Percentiles rank a stretch among this genome's conserved stretches.
Evolutionary conservation across 768 basidiomycete genomes (phyloP).

Genomic region (Tephrocybe sp.): DNA sequence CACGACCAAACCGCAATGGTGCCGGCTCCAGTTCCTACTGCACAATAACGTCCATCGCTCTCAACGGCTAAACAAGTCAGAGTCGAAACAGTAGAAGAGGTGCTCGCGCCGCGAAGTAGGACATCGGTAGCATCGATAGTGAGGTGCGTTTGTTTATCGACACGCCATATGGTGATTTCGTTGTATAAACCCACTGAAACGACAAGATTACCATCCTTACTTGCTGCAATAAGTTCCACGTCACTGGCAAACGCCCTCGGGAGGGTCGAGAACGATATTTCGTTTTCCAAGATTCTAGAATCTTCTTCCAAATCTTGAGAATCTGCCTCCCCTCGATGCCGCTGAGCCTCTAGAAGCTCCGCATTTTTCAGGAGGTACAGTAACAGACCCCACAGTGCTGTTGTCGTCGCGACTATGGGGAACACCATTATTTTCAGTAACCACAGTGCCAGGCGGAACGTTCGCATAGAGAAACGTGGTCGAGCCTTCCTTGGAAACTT

Average conservation of each 20-base stretch:
- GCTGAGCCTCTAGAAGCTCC: slow-evolving; percentile 85
- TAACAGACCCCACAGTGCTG: slow-evolving; percentile 70
- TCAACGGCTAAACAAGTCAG: slow-evolving; percentile 65
- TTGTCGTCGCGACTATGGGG: slow-evolving; percentile 79
- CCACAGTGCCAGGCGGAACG: slow-evolving; percentile 64
- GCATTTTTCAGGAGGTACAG: slow-evolving; percentile 88
- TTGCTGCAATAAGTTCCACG: slow-evolving; percentile 75
- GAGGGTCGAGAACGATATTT: slow-evolving; percentile 62
- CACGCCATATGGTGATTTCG: slow-evolving; percentile 70
- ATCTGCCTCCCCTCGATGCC: slow-evolving; percentile 53
- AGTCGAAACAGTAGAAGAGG: slow-evolving; percentile 45
- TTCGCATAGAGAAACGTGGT: slow-evolving; percentile 44
- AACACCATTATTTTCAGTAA: slow-evolving; percentile 78
- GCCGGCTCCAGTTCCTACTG: slow-evolving; percentile 71
- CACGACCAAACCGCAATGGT: slow-evolving; percentile 63
- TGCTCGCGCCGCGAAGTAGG: slow-evolving; percentile 47
- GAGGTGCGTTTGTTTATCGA: slow-evolving; percentile 37
- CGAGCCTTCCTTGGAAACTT: slow-evolving; percentile 27
- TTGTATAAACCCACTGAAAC: slow-evolving; percentile 77
- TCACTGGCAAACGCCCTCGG: slow-evolving; percentile 83
- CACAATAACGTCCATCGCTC: slow-evolving; percentile 56
- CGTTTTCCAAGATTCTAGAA: slow-evolving; percentile 34
- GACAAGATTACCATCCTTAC: slow-evolving; percentile 60
- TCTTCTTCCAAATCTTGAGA: slow-evolving; percentile 26
- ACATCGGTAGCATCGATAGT: slow-evolving; percentile 51